Conservation (phyloP, 495 filamentous ascomycete genomes). For the Penicillium ucsense region DNA sequence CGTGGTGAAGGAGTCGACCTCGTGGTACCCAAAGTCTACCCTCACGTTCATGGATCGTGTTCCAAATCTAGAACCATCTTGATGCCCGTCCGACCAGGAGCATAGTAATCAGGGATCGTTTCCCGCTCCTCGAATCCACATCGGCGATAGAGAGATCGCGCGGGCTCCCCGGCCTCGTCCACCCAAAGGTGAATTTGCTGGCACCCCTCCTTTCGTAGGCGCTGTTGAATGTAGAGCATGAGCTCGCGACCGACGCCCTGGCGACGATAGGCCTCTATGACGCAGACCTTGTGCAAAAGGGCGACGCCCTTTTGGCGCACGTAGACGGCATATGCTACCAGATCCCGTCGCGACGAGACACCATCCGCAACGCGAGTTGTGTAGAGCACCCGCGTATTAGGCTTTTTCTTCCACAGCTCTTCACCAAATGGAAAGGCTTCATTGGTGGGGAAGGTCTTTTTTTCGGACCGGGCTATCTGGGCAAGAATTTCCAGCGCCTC, state of each 20-base stretch:
- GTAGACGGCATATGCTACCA: constrained; percentile 46
- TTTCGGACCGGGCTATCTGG: constrained; percentile 41
- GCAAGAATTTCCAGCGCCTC: constrained; percentile 32
- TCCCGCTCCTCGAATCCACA: constrained; percentile 45
- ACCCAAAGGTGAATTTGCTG: constrained; percentile 51
- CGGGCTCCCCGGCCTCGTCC: constrained; percentile 42
- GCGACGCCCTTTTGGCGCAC: constrained; percentile 41
- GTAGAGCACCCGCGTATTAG: constrained; percentile 45
- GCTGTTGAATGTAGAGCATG: constrained; percentile 36
- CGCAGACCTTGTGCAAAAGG: constrained; percentile 51
- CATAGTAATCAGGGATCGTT: constrained; percentile 47
- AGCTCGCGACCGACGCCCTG: constrained; percentile 45
- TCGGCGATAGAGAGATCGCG: constrained; percentile 39
- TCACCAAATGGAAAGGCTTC: constrained; percentile 44
- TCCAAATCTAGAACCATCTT: constrained; percentile 42
- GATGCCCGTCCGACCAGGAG: constrained; percentile 44
- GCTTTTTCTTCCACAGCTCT: constrained; percentile 44
- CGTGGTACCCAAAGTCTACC: too few species aligned
- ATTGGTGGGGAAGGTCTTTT: constrained; percentile 48
- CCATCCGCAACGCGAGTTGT: constrained; percentile 17
- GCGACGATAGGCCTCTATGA: constrained; percentile 39
- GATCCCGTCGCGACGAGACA: constrained; percentile 9
- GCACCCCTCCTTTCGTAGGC: constrained; percentile 44
- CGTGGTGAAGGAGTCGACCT: too few species aligned
- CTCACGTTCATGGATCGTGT: constrained; percentile 15